A percentile compares a stretch with the other conserved stretches of the same genome.
phyloP scores from a whole-genome alignment of 2,329 filamentous ascomycete genomes.

The Aspergillus novoparasiticus region DNA sequence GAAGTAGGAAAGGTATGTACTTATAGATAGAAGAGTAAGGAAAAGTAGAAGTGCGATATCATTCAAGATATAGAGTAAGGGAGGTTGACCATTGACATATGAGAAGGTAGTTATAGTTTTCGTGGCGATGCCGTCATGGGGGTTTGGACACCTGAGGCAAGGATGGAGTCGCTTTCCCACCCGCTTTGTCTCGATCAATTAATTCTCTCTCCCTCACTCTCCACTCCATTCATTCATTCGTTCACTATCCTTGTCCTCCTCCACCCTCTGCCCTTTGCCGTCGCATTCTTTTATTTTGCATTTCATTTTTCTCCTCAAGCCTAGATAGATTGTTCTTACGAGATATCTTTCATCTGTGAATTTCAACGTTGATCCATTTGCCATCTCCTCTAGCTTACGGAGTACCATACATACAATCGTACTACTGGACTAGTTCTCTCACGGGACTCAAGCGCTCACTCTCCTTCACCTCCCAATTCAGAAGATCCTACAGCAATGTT shows the following conservation, averaged over 20 bases:
- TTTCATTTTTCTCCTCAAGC: not conserved
- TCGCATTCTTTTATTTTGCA: not conserved
- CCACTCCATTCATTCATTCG: not conserved
- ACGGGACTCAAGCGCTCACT: not conserved
- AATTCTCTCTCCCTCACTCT: not conserved
- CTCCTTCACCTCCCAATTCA: not conserved
- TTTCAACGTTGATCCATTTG: not conserved
- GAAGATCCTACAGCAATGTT: conserved; percentile 14
- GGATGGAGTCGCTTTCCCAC: not conserved
- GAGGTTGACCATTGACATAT: no score
- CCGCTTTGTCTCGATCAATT: not conserved
- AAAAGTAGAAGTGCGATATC: not conserved
- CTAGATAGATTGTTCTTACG: conserved; percentile 12
- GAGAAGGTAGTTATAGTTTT: not conserved
- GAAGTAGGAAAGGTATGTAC: not conserved
- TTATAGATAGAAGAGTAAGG: not conserved
- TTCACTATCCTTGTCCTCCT: conserved; percentile 2
- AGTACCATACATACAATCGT: not conserved
- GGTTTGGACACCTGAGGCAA: not conserved
- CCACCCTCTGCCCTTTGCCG: not conserved
- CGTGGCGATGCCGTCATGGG: not conserved
- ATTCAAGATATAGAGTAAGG: no score
- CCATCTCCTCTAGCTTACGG: not conserved
- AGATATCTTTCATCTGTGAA: conserved; percentile 6
- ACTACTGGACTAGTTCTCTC: not conserved